These are phyloP conservation scores for Cyclostephanos tholiformis DNA, from an alignment of 108 stramenopile genomes.

Conservation along the genomic window DNA sequence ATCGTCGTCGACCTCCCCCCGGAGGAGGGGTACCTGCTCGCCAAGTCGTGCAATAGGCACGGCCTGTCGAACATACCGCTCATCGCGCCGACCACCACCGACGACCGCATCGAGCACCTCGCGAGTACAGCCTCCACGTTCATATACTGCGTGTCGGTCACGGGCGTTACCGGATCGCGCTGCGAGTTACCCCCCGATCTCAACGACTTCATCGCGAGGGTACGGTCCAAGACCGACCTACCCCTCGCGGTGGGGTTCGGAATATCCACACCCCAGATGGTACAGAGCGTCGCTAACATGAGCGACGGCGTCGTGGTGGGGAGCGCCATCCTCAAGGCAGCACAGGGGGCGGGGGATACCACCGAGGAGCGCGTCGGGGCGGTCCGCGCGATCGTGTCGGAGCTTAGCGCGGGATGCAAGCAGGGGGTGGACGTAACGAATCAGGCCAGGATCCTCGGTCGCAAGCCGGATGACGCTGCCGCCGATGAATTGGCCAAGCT, in stretches of 20 bases:
- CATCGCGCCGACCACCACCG: constrained; percentile 95
- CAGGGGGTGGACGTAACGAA: constrained; percentile 63
- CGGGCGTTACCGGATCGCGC: constrained; percentile 96
- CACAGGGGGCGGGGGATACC: constrained; percentile 78
- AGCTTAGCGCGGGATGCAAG: constrained; percentile 67
- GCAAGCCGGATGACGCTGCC: constrained; percentile 60
- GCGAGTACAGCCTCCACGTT: constrained; percentile 89
- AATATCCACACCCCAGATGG: constrained; percentile 89
- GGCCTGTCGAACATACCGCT: constrained; percentile 95
- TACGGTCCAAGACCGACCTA: constrained; percentile 86
- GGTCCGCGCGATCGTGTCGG: constrained; percentile 70
- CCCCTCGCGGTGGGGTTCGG: constrained; percentile 98
- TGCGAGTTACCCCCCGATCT: constrained; percentile 84
- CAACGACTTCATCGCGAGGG: constrained; percentile 86
- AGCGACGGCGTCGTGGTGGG: constrained; percentile 98
- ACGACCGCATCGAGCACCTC: constrained; percentile 88
- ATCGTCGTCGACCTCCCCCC: constrained; percentile 98
- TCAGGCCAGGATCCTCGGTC: constrained; percentile 80
- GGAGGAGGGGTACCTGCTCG: constrained; percentile 87
- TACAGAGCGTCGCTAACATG: constrained; percentile 88
- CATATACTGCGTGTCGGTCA: constrained; percentile 96
- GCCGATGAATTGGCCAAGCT: constrained; percentile 44
- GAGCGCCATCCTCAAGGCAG: constrained; percentile 92
- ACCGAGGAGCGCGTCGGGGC: constrained; percentile 81
- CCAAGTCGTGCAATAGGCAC: constrained; percentile 81